These are phyloP conservation scores for Aristolochia fimbriata DNA, from an alignment of 164 flowering plant genomes.

Conservation along the genomic window DNA sequence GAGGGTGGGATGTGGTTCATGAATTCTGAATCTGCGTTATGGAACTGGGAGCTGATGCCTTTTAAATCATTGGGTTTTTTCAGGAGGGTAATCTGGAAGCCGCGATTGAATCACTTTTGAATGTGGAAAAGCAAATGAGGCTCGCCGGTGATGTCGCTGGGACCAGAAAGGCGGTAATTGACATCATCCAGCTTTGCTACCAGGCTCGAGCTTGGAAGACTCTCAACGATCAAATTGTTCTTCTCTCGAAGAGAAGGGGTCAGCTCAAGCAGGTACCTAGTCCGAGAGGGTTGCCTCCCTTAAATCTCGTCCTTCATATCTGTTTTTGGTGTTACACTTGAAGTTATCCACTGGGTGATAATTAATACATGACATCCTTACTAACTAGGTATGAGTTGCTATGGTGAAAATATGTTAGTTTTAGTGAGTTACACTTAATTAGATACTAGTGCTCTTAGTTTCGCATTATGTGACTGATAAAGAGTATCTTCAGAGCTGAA, in stretches of 20 bases:
- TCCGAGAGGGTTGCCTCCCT: not conserved
- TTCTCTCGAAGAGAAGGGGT: slow-evolving; percentile 84
- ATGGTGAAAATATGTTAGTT: too few relatives aligned
- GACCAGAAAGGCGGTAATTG: slow-evolving; percentile 66
- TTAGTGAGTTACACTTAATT: not conserved
- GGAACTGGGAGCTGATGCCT: too few relatives aligned
- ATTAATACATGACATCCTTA: too few relatives aligned
- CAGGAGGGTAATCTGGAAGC: slow-evolving; percentile 64
- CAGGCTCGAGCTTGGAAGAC: slow-evolving; percentile 77
- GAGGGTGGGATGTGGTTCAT: too few relatives aligned
- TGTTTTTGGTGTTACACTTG: not conserved
- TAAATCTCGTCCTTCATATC: not conserved
- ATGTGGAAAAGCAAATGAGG: slow-evolving; percentile 82
- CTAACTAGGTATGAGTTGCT: too few relatives aligned
- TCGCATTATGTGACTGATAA: not conserved
- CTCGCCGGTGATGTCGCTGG: slow-evolving; percentile 67
- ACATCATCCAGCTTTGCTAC: slow-evolving; percentile 69
- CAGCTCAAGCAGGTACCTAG: slow-evolving; percentile 76
- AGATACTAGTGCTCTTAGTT: not conserved
- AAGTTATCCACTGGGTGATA: too few relatives aligned
- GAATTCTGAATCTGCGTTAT: too few relatives aligned
- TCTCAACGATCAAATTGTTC: slow-evolving; percentile 78
- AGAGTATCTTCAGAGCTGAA: too few relatives aligned
- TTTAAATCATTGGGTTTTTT: not conserved
- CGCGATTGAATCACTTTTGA: slow-evolving; percentile 58